Base-by-base conservation (phyloP, 2,329 filamentous ascomycete species). In the Plectosphaerella plurivora region DNA sequence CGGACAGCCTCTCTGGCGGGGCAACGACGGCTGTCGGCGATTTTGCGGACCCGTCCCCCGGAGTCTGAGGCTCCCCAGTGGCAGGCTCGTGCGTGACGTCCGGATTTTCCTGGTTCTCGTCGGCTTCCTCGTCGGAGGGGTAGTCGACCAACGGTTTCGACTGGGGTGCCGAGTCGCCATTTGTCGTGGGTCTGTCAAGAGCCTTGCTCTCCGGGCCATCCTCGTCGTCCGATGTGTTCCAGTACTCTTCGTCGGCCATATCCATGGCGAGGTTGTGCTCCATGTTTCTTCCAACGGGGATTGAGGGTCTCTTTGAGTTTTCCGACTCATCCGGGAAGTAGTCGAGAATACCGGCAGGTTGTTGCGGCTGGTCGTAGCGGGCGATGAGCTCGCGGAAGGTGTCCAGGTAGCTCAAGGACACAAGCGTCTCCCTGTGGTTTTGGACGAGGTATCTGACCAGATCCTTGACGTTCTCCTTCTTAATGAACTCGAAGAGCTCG, bases 401-500 rank as follows among this genome's bases (percentile, higher is more conserved):
- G 48, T 91, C 84, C 60, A 97, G 84, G 65, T 94, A 94, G 49
- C 84, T 89, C 54, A 97, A 86, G 16, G 76, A 74, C 58, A 87
- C 77, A 46, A 97, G 68, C 63, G 86, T 87, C 14, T 93, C 88
- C 20, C 91, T 84, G 64, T 93, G 91, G 50, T 87, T 89, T 60
- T 91, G 87, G 11, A 96, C 90, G 20, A 97, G 74, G 64, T 97
- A 89, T 57, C 86, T 84, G 52, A 96, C 85, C 46, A 97, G 76
- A 14, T 88, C 84, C 67, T 91, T 95, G 62, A 92, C 79, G 51
- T 85, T 85, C 61, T 95, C 89, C 64, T 86, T 85, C 65, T 87
- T 91, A 62, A 97, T 89, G 63, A 87, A 91, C 63, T 96, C 91
- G 59, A 99, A 97, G 44, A 99, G 82, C 64, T 99, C 94, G 10